Evolutionary conservation across 768 basidiomycete species (phyloP).

Genomic region (Pleurotus ostreatus): DNA sequence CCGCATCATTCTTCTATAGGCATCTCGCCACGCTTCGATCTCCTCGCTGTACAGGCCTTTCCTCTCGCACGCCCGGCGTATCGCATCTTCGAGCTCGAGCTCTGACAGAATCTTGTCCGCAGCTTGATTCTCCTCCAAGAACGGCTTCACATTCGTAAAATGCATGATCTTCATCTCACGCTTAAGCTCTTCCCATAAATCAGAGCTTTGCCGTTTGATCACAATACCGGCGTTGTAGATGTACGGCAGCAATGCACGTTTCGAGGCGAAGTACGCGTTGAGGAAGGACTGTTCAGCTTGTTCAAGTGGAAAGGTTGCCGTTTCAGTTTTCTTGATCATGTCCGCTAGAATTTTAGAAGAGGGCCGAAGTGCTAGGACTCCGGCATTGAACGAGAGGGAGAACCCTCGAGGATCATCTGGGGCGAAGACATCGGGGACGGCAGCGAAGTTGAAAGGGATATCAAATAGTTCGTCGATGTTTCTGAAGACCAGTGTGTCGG

Average conservation of each 20-base stretch:
- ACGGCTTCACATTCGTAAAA: slow-evolving; percentile 27
- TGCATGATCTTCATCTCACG: slow-evolving; percentile 27
- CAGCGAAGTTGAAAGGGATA: slow-evolving; percentile 27
- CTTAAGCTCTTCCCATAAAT: slow-evolving; percentile 25
- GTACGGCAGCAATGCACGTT: slow-evolving; percentile 27
- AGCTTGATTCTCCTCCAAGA: slow-evolving; percentile 23
- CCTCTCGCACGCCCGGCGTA: slow-evolving; percentile 15
- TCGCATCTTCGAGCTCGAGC: slow-evolving; percentile 18
- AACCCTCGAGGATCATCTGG: slow-evolving; percentile 20
- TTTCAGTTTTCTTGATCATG: slow-evolving; percentile 32
- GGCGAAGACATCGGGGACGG: slow-evolving; percentile 26
- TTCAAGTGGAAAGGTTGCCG: slow-evolving; percentile 30
- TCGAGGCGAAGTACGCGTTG: slow-evolving; percentile 30
- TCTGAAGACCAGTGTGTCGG: slow-evolving; percentile 27
- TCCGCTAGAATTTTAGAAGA: slow-evolving; percentile 21
- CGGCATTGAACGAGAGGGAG: slow-evolving; percentile 30
- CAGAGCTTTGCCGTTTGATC: slow-evolving; percentile 25
- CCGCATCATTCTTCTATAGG: slow-evolving; percentile 23
- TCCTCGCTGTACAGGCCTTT: slow-evolving; percentile 27
- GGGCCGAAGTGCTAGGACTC: slow-evolving; percentile 28
- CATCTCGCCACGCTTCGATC: slow-evolving; percentile 28
- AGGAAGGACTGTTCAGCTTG: slow-evolving; percentile 42
- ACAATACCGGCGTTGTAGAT: slow-evolving; percentile 33
- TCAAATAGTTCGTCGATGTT: slow-evolving; percentile 30
- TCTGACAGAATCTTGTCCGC: slow-evolving; percentile 16